Evolutionary conservation across 73 alveolate species (phyloP), one percentile per base, ranked within the genome.

Genomic region (Blepharisma japonicum): DNA sequence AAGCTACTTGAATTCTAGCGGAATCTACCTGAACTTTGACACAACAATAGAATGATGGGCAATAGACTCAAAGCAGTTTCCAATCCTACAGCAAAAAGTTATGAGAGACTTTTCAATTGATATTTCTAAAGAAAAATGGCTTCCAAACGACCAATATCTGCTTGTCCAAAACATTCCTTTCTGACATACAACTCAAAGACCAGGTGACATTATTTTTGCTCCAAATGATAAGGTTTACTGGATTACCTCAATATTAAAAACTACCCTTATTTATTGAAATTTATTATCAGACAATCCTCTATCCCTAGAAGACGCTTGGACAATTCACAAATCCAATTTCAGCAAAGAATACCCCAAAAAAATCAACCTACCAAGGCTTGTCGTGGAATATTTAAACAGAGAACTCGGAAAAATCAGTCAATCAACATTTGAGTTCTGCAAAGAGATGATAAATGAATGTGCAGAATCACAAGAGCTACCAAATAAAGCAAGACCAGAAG

Each of bases 311-410:
- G 42, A 32, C 42, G 42, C 42, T 3, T 32, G 42, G 42, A 32
- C 42, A 32, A 32, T 32, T 3, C 42, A 32, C 42, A 32, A 32
- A 32, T 32, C 42, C 42, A 32, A 32, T 32, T 32, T 32, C 42
- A 61, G 50, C 74, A 61, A 61, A 61, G 46, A 25, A 14, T 8
- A 61, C 39, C 14, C 39, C 14, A n/a, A 61, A 8, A 61, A 61
- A 25, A 14, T 61, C 74, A 61, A 61, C 74, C 46, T 61, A 5
- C 74, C 74, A 18, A n/a, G 14, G 14, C 49, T 61, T 25, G 38
- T 11, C 5, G 46, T 61, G 6, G 74, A 61, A 39, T 61, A 61
- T 25, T 25, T 61, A 14, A 61, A 61, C 47, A 14, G n/a, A 18
- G 47, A 61, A 8, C 74, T 61, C 47, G 50, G 18, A 20, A 39